Conservation (phyloP, 2,329 filamentous ascomycete species). For the Orbilia javanica region DNA sequence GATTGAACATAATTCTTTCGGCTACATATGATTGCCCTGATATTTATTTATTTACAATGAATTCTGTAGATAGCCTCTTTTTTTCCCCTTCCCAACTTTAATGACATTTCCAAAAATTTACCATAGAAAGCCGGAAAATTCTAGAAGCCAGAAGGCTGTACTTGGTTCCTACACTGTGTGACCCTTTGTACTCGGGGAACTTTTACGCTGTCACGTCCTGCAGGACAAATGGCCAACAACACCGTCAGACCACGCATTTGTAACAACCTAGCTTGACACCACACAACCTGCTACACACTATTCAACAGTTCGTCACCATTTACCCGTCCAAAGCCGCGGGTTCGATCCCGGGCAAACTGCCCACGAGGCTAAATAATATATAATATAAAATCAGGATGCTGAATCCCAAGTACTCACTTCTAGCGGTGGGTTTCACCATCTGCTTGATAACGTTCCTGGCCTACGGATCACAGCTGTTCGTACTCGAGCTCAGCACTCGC, state of each 20-base stretch:
- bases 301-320: conserved; percentile 1
- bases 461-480: conserved; percentile 80
- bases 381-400: conserved; percentile 54
- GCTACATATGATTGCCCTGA: conserved; percentile 7
- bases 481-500: conserved; percentile 70
- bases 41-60: conserved; percentile 31
- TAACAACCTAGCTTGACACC: not conserved
- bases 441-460: conserved; percentile 76
- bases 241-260: not conserved
- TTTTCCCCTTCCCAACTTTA: conserved; percentile 12
- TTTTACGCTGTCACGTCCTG: not conserved
- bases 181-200: not conserved
- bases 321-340: not conserved
- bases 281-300: not conserved
- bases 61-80: conserved; percentile 38
- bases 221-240: conserved; percentile 8
- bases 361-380: not conserved
- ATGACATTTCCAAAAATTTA: conserved; percentile 14
- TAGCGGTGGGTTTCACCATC: conserved; percentile 78
- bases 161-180: too few species aligned
- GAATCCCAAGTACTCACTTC: conserved; percentile 65
- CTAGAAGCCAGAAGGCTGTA: too few species aligned
- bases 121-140: not conserved
- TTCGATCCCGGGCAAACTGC: not conserved
- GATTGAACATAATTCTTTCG: conserved; percentile 57